These are phyloP conservation scores for Prunus fruticosa DNA, from an alignment of 306 rosid genomes.

Conservation along the genomic window DNA sequence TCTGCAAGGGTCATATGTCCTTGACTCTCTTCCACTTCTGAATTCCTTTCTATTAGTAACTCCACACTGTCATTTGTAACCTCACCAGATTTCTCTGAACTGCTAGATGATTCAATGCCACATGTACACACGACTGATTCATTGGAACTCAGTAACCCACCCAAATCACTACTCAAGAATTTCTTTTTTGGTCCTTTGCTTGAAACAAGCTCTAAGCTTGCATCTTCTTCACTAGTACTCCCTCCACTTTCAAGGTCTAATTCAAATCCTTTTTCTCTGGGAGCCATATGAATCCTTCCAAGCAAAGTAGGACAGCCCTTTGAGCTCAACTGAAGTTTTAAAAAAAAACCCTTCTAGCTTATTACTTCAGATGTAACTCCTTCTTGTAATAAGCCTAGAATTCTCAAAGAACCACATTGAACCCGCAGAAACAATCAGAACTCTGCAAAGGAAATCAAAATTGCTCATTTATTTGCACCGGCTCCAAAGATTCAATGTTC, in stretches of 20 bases:
- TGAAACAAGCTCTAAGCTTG: slow-evolving; percentile 32
- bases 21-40: slow-evolving; percentile 23
- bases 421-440: not conserved
- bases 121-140: slow-evolving; percentile 32
- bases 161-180: slow-evolving; percentile 26
- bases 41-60: slow-evolving; percentile 33
- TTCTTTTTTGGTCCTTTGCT: slow-evolving; percentile 27
- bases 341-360: not conserved
- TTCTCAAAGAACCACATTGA: not conserved
- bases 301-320: not conserved
- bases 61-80: slow-evolving; percentile 27
- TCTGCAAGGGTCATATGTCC: slow-evolving; percentile 10
- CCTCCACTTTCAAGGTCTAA: slow-evolving; percentile 62
- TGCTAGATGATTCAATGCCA: slow-evolving; percentile 33
- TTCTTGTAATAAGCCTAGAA: not conserved
- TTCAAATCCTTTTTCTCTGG: slow-evolving; percentile 34
- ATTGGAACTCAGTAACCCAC: slow-evolving; percentile 33
- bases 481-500: not conserved
- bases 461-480: not conserved
- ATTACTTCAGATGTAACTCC: not conserved
- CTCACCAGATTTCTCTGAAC: slow-evolving; percentile 30
- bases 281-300: slow-evolving; percentile 2
- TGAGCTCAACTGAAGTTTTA: not conserved
- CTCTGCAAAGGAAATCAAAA: not conserved
- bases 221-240: slow-evolving; percentile 46